Base-by-base conservation (phyloP, 768 basidiomycete genomes). In the Serendipita vermifera region DNA sequence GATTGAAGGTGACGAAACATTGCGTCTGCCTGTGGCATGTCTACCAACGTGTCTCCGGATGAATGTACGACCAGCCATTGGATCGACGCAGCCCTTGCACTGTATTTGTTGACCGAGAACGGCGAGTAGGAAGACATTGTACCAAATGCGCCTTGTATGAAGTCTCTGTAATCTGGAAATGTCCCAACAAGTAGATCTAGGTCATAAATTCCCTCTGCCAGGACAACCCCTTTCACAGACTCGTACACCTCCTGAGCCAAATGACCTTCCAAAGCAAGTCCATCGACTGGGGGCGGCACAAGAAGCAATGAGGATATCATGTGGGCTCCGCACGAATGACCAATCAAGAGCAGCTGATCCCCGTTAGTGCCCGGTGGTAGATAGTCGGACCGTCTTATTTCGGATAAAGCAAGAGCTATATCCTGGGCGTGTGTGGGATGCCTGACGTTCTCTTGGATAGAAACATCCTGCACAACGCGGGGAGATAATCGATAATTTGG, bases 261-360 rank as follows among this genome's bases (percentile, higher is more conserved):
- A 7, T 15, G 46, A 22, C 15, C 15, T 26, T 51, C 22, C 15
- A 29, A 29, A 15, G 20, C 4, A 11, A 29, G n/a, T 17, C 46
- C 46, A 9, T 51, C 46, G 24, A 20, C 64, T 0, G 64, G 54
- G 3, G 72, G 69, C 0, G 77, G 74, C 63, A 78, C 72, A 57
- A 89, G 72, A 64, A 88, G 75, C 29, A 90, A 77, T 57, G 81
- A 77, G 38, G 77, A 68, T 9, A 89, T 69, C 74, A 90, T 89
- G 66, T 91, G 88, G 1, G 87, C 85, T 59, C 82, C 74, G 69
- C 85, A 87, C 67, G 85, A 87, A 67, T 90, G 88, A 11, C 86
- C 87, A 24, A 87, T 71, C 38, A 87, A 71, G 67, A 77, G 75
- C 22, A 56, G 65, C 27, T 33, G 31, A 24, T 13, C 24, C 36